Evolutionary conservation across 495 filamentous ascomycete species (phyloP), one percentile per base, ranked within the genome.

Genomic region (Aspergillus heteromorphus): DNA sequence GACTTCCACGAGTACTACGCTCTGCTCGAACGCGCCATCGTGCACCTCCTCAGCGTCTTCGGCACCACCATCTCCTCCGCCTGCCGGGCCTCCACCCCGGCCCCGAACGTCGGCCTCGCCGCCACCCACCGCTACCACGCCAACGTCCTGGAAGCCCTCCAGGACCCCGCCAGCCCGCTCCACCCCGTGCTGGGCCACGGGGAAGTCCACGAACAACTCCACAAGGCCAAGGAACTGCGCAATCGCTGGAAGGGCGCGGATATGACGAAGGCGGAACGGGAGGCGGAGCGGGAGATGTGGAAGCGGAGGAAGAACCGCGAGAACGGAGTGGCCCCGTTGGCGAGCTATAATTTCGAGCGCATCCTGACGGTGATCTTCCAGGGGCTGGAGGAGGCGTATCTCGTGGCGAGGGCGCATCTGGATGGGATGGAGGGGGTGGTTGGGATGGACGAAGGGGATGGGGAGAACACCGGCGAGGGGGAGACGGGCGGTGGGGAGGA

Each of bases 1-100:
- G 84, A 87, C 57, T 87, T 86, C 56, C 80, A 84, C 68, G 84
- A 87, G 55, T 87, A 80, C 69, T 87, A 86, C 73, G 80, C 82
- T 54, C 69, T 85, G 0, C 72, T 87, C 16, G 84, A 87, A 65
- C 79, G 83, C 6, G 81, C 81, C 0, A 71, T 87, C 3, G 81
- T 85, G 1, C 82, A 84, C 47, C 64, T 85, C 4, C 73, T 85
- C 20, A 76, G 69, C 0, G 76, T 86, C 0, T 83, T 80, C 45
- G 79, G 77, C 14, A 75, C 86, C 2, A 54, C 53, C 0, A 69
- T 85, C 0, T 66, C 68, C 6, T 56, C 69, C 6, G 49, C 43
- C 2, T 16, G 48, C 19, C n/a, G 31, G 20, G 52, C 38, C 19
- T 42, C 45, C 41, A 10, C 16, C 11, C 21, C 16, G 14, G 3